These are phyloP conservation scores for Beauveria sp. DNA, from an alignment of 2,329 filamentous ascomycete species.

Conservation along the genomic window DNA sequence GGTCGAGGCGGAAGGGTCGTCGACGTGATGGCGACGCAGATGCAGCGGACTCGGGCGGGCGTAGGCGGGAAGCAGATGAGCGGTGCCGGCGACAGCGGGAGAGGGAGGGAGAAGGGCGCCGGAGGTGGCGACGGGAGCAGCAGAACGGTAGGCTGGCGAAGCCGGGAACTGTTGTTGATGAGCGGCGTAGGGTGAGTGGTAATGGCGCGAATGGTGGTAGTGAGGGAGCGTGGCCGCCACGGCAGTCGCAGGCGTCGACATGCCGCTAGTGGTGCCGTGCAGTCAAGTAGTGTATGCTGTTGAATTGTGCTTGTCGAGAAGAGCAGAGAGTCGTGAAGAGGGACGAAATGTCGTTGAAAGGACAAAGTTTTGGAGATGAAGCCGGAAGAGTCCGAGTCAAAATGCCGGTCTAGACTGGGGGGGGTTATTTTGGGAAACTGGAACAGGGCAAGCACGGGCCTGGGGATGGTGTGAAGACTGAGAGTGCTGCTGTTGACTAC, in stretches of 20 bases:
- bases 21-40: conserved; percentile 21
- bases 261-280: conserved; percentile 25
- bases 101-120: conserved; percentile 24
- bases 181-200: conserved; percentile 44
- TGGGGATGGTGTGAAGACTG: not conserved
- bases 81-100: conserved; percentile 21
- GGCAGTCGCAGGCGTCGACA: conserved; percentile 77
- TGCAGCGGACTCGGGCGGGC: conserved; percentile 16
- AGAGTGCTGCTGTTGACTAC: too few relatives aligned
- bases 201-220: conserved; percentile 60
- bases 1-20: conserved; percentile 21
- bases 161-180: conserved; percentile 22
- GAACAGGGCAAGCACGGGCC: not conserved
- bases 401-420: not conserved
- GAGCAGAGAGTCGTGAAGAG: not conserved
- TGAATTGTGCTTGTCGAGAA: not conserved
- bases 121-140: conserved; percentile 14
- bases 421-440: conserved; percentile 6
- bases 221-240: conserved; percentile 60
- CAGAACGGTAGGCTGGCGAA: conserved; percentile 12
- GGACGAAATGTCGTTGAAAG: not conserved
- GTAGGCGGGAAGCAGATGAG: conserved; percentile 11
- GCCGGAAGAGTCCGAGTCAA: not conserved
- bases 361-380: not conserved
- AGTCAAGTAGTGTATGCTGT: not conserved